phyloP scores from a whole-genome alignment of 805 yeast species.

The Isabelozyma pseudorhagii region DNA sequence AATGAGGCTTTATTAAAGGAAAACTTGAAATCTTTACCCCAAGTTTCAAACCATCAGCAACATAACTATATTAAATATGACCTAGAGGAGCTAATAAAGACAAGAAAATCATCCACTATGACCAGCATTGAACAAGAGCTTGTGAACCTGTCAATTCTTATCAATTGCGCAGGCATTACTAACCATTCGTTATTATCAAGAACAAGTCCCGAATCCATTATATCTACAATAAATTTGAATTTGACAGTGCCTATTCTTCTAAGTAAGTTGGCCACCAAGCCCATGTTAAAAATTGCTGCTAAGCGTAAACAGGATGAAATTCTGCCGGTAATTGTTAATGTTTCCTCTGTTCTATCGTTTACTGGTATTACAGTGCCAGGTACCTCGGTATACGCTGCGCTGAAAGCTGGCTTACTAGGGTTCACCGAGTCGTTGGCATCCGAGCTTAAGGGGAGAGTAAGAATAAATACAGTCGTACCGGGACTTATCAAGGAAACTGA shows the following conservation, averaged over 20 bases:
- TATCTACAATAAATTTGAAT: conserved; percentile 50
- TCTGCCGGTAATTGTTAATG: conserved; percentile 48
- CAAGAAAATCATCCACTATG: conserved; percentile 9
- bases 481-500: conserved; percentile 66
- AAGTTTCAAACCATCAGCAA: conserved; percentile 9
- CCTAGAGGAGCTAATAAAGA: conserved; percentile 17
- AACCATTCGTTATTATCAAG: conserved; percentile 50
- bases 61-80: conserved; percentile 36
- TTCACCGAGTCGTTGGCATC: conserved; percentile 57
- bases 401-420: conserved; percentile 68
- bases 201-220: conserved; percentile 40
- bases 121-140: conserved; percentile 19
- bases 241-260: conserved; percentile 59
- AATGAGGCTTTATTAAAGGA: conserved; percentile 32
- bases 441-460: conserved; percentile 55
- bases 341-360: conserved; percentile 62
- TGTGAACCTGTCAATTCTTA: conserved; percentile 41
- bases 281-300: conserved; percentile 42
- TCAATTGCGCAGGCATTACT: conserved; percentile 68
- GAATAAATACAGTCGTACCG: conserved; percentile 67
- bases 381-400: conserved; percentile 62
- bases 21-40: conserved; percentile 14
- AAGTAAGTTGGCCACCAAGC: conserved; percentile 48
- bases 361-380: conserved; percentile 44
- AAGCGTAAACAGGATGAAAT: conserved; percentile 4